phyloP scores from a whole-genome alignment of 73 alveolate species.

The Uronychia setigera region DNA sequence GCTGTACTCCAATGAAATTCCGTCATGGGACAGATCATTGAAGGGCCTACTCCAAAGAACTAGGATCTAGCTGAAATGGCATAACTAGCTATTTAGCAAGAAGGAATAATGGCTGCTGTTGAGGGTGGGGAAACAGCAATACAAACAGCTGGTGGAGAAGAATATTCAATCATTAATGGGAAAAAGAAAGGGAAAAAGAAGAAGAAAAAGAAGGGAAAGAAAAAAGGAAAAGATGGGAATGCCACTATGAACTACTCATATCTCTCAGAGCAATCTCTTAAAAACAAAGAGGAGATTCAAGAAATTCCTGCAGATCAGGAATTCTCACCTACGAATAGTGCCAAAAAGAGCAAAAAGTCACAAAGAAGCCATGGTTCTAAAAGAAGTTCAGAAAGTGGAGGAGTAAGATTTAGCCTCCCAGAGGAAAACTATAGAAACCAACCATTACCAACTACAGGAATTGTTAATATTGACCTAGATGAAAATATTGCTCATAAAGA shows the following conservation, averaged over 20 bases:
- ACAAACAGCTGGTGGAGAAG: neutral
- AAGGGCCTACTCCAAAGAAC: neutral
- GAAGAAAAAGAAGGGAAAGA: constrained; percentile 6
- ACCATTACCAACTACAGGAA: too few species aligned
- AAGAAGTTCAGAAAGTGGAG: neutral
- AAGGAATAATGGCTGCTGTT: too few species aligned
- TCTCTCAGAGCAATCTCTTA: neutral
- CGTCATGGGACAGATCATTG: neutral
- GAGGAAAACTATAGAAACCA: too few species aligned
- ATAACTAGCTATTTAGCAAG: too few species aligned
- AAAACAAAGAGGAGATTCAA: neutral
- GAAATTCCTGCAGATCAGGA: neutral
- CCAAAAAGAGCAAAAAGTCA: neutral
- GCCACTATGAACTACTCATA: neutral
- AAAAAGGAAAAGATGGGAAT: neutral
- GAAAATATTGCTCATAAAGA: neutral
- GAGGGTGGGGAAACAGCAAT: too few species aligned
- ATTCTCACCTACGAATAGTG: neutral
- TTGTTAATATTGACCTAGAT: too few species aligned
- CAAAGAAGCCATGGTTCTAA: constrained; percentile 1
- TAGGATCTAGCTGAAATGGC: constrained; percentile 6
- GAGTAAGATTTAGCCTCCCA: too few species aligned
- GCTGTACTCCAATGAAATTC: neutral
- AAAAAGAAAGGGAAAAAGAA: constrained; percentile 8
- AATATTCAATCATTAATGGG: constrained; percentile 3